phyloP scores from a whole-genome alignment of 2,329 filamentous ascomycete genomes.

The Ceratocystis huliohia region DNA sequence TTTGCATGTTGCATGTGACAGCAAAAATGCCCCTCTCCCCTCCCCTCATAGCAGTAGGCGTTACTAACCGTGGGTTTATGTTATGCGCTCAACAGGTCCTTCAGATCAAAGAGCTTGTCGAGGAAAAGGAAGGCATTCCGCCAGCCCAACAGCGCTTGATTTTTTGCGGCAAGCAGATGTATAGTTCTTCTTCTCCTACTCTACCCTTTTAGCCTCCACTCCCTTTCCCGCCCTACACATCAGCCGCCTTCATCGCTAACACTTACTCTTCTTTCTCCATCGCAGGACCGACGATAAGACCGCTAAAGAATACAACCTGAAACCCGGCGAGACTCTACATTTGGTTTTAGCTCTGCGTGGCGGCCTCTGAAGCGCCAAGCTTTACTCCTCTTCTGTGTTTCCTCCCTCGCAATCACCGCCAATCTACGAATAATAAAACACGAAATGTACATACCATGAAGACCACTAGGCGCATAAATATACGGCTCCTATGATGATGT shows the following conservation, averaged over 20 bases:
- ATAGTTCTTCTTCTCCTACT: slow-evolving; percentile 26
- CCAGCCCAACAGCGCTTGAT: slow-evolving; percentile 94
- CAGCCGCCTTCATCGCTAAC: not conserved
- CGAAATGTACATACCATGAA: not conserved
- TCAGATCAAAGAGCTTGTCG: slow-evolving; percentile 96
- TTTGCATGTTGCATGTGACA: not conserved
- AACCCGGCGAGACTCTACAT: slow-evolving; percentile 86
- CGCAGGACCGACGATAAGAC: slow-evolving; percentile 87
- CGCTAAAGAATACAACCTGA: slow-evolving; percentile 76
- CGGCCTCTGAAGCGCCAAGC: slow-evolving; percentile 36
- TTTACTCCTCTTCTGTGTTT: not conserved
- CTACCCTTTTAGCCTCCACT: not conserved
- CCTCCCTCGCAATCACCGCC: not conserved
- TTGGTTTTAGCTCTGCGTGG: slow-evolving; percentile 88
- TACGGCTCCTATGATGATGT: no score
- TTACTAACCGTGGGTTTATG: slow-evolving; percentile 1
- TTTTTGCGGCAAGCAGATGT: slow-evolving; percentile 98
- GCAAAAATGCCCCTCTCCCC: not conserved
- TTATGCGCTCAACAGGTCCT: slow-evolving; percentile 49
- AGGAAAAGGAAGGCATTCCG: slow-evolving; percentile 97
- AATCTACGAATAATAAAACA: not conserved
- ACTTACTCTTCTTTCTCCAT: not conserved
- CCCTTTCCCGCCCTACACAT: not conserved
- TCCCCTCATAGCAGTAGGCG: not conserved
- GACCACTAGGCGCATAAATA: no score